Evolutionary conservation across 306 rosid species (phyloP).

Genomic region (Purshia tridentata): DNA sequence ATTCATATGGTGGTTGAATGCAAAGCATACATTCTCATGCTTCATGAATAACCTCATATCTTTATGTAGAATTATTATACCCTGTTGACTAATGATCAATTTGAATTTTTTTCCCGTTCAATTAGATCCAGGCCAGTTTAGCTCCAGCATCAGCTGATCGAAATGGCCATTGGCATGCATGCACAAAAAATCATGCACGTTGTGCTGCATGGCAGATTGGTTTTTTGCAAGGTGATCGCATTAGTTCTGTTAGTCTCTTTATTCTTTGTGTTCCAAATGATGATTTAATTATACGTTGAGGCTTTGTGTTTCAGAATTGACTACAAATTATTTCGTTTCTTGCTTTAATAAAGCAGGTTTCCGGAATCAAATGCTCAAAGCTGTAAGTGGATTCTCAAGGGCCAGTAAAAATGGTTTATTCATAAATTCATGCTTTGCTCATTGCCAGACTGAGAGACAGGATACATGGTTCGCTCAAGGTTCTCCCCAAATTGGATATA

Average conservation of each 20-base stretch:
- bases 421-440: slow-evolving; percentile 83
- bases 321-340: not conserved
- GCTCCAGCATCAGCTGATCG: slow-evolving; percentile 93
- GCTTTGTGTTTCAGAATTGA: not conserved
- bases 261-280: slow-evolving; percentile 1
- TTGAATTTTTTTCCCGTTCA: not conserved
- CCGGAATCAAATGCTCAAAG: slow-evolving; percentile 72
- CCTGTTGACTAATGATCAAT: not conserved
- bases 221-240: slow-evolving; percentile 66
- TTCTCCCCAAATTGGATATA: slow-evolving; percentile 65
- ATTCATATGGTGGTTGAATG: not conserved
- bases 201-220: slow-evolving; percentile 60
- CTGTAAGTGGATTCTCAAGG: slow-evolving; percentile 54
- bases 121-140: slow-evolving; percentile 81
- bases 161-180: slow-evolving; percentile 75
- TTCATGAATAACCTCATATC: not conserved
- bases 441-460: slow-evolving; percentile 89
- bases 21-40: not conserved
- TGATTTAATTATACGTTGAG: not conserved
- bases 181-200: slow-evolving; percentile 63
- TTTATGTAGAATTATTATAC: not conserved
- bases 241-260: not conserved
- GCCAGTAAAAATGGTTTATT: slow-evolving; percentile 66
- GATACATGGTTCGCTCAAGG: slow-evolving; percentile 86
- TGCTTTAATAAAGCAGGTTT: slow-evolving; percentile 49